phyloP scores from a whole-genome alignment of 139 green algal species.

The Chlorella sp. region DNA sequence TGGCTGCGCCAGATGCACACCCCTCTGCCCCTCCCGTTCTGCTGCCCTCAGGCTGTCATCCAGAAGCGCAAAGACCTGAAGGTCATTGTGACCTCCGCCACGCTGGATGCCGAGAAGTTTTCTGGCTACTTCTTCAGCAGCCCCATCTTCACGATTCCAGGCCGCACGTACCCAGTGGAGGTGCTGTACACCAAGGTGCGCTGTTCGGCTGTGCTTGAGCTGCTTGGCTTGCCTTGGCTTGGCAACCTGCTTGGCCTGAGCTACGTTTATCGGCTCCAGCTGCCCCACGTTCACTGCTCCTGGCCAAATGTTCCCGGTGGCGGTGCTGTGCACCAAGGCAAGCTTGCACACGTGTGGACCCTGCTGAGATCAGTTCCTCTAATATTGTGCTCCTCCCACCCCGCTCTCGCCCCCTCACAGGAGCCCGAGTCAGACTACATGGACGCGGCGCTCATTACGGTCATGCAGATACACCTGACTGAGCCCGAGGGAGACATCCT shows the following conservation, averaged over 20 bases:
- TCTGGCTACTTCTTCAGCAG: conserved; percentile 95
- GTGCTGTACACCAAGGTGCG: conserved; percentile 79
- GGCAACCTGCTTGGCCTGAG: no score
- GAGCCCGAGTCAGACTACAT: conserved; percentile 84
- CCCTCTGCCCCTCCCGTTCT: not conserved
- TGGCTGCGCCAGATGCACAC: no score
- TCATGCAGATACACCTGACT: conserved; percentile 95
- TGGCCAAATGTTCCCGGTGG: conserved; percentile 83
- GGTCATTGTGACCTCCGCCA: conserved; percentile 94
- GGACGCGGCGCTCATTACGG: conserved; percentile 95
- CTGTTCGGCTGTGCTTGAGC: no score
- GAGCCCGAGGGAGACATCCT: conserved; percentile 91
- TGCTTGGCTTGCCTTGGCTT: no score
- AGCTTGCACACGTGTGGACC: no score
- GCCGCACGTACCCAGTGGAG: conserved; percentile 88
- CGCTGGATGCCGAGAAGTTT: conserved; percentile 97
- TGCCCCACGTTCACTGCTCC: conserved; percentile 85
- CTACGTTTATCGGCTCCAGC: no score
- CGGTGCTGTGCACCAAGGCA: conserved; percentile 82
- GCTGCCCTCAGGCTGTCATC: conserved; percentile 37
- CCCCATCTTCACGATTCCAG: conserved; percentile 89
- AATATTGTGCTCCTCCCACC: no score
- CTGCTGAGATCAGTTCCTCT: no score
- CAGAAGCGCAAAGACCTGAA: conserved; percentile 64
- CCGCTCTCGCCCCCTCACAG: no score